Conservation (phyloP, 2,329 filamentous ascomycete species). For the Epichloe coenophiala region DNA sequence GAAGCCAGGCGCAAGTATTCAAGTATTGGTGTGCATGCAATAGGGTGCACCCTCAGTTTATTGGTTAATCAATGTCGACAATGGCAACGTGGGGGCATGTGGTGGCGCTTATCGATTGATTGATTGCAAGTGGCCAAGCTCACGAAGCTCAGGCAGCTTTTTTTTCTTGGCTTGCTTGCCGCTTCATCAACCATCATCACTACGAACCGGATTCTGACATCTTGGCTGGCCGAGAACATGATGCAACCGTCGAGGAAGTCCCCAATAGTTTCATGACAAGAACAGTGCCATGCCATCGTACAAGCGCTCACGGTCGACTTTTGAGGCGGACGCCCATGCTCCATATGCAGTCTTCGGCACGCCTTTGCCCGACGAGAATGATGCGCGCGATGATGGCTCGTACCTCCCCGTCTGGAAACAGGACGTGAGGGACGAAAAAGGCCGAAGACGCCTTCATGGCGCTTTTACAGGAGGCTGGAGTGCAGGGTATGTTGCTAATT, state of each 20-base stretch:
- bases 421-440: constrained; percentile 85
- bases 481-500: constrained; percentile 58
- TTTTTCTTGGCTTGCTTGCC: not conserved
- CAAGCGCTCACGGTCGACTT: constrained; percentile 68
- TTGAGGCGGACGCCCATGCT: constrained; percentile 62
- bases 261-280: constrained; percentile 1
- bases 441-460: constrained; percentile 81
- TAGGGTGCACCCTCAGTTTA: too few relatives aligned
- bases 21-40: too few relatives aligned
- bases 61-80: not conserved
- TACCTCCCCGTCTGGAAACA: constrained; percentile 98
- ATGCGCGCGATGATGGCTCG: constrained; percentile 75
- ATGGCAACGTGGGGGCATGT: not conserved
- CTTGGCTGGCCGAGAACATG: not conserved
- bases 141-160: not conserved
- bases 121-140: not conserved
- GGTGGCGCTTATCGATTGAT: not conserved
- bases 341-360: constrained; percentile 75
- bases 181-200: not conserved
- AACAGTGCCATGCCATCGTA: constrained; percentile 49
- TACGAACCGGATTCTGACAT: not conserved
- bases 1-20: too few relatives aligned
- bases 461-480: constrained; percentile 96
- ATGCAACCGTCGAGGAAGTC: not conserved
- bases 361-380: constrained; percentile 66